phyloP scores from a whole-genome alignment of 2,329 filamentous ascomycete genomes.

The Emmonsia crescens region DNA sequence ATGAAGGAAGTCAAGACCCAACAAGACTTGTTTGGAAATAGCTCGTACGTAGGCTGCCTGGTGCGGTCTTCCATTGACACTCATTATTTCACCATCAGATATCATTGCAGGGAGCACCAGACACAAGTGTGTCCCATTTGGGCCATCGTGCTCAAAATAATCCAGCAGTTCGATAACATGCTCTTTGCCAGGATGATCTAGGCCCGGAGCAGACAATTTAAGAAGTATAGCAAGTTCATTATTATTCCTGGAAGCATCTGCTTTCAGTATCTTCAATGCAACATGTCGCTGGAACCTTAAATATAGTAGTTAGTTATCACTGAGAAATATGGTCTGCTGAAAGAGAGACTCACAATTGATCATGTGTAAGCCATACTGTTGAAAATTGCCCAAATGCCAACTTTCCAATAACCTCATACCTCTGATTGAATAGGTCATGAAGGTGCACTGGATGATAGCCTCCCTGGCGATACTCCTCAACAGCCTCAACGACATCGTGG shows the following conservation, averaged over 20 bases:
- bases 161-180: slow-evolving; percentile 17
- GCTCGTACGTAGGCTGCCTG: slow-evolving; percentile 10
- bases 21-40: slow-evolving; percentile 14
- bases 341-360: slow-evolving; percentile 9
- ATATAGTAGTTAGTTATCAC: slow-evolving; percentile 3
- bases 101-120: slow-evolving; percentile 19
- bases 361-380: slow-evolving; percentile 19
- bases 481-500: slow-evolving; percentile 16
- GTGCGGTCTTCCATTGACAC: slow-evolving; percentile 9
- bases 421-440: slow-evolving; percentile 14
- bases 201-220: slow-evolving; percentile 6
- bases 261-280: slow-evolving; percentile 19
- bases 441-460: slow-evolving; percentile 21
- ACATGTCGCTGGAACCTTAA: slow-evolving; percentile 14
- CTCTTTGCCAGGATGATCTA: slow-evolving; percentile 13
- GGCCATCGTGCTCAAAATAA: slow-evolving; percentile 17
- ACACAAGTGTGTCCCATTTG: slow-evolving; percentile 18
- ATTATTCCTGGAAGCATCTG: slow-evolving; percentile 14
- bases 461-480: slow-evolving; percentile 18
- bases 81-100: slow-evolving; percentile 16
- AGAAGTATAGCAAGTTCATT: slow-evolving; percentile 16
- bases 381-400: slow-evolving; percentile 14
- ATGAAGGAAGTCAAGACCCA: slow-evolving; percentile 15
- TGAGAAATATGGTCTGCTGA: slow-evolving; percentile 3
- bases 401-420: slow-evolving; percentile 16